Percentiles rank a stretch among this genome's conserved stretches.
Conservation (phyloP, 352 stramenopile species). For the Pythium graminicola region DNA sequence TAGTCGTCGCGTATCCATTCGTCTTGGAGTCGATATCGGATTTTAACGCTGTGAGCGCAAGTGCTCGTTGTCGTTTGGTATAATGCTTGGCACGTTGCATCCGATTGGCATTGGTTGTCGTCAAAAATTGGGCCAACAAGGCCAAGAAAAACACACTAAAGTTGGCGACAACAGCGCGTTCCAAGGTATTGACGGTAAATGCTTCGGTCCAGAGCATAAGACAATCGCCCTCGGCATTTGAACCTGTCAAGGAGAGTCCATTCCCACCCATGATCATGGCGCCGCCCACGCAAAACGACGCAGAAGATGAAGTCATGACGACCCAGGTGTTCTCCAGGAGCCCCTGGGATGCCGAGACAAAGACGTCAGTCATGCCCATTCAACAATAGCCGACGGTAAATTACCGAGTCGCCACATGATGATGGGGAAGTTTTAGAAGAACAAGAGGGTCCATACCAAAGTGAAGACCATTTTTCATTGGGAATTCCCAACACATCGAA, state of each 20-base stretch:
- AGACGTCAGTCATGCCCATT: slow-evolving; percentile 17
- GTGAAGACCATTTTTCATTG: neutral
- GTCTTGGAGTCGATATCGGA: slow-evolving; percentile 13
- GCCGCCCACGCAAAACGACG: slow-evolving; percentile 50
- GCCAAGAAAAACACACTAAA: slow-evolving; percentile 47
- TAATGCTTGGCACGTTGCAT: slow-evolving; percentile 40
- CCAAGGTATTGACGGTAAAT: slow-evolving; percentile 48
- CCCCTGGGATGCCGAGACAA: too few species aligned
- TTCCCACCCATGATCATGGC: slow-evolving; percentile 58
- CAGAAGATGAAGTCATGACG: slow-evolving; percentile 17
- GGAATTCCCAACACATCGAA: too few species aligned
- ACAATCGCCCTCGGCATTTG: slow-evolving; percentile 43
- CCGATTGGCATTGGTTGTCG: slow-evolving; percentile 32
- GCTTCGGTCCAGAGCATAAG: slow-evolving; percentile 52
- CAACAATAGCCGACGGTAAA: slow-evolving; percentile 28
- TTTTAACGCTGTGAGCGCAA: neutral
- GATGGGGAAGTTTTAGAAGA: neutral
- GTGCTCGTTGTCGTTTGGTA: slow-evolving; percentile 11
- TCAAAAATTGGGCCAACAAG: slow-evolving; percentile 53
- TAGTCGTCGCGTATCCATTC: slow-evolving; percentile 5
- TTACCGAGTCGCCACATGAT: slow-evolving; percentile 10
- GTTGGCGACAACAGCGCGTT: slow-evolving; percentile 34
- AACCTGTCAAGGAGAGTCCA: slow-evolving; percentile 46
- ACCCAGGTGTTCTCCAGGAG: neutral
- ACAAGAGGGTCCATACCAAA: too few species aligned